Evolutionary conservation across 305 asterid genomes (phyloP).

Genomic region (Fraxinus greggii): DNA sequence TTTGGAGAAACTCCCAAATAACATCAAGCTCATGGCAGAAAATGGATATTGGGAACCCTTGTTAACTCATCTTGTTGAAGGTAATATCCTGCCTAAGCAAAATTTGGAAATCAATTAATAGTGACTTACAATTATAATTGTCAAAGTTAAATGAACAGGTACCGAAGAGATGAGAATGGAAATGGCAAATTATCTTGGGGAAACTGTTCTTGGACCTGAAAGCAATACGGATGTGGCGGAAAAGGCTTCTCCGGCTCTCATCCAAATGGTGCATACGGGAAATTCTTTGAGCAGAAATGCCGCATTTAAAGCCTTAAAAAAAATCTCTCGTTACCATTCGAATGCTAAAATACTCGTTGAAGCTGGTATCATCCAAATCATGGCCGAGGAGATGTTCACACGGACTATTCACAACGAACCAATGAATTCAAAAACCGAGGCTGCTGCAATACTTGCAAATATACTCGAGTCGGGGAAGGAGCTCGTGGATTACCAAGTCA

Average conservation of each 20-base stretch:
- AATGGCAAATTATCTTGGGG: constrained; percentile 70
- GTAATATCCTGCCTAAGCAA: constrained; percentile 28
- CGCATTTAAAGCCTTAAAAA: constrained; percentile 67
- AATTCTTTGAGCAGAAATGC: constrained; percentile 47
- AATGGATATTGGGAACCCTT: constrained; percentile 77
- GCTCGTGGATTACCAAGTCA: constrained; percentile 48
- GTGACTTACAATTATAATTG: not conserved
- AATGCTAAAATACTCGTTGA: constrained; percentile 53
- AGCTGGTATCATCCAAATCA: constrained; percentile 52
- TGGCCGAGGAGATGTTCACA: constrained; percentile 71
- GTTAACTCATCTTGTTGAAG: constrained; percentile 57
- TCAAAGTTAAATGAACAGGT: constrained; percentile 40
- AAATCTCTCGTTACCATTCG: constrained; percentile 53
- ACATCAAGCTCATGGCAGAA: constrained; percentile 85
- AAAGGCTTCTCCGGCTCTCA: constrained; percentile 62
- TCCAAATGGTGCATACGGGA: constrained; percentile 60
- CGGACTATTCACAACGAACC: constrained; percentile 44
- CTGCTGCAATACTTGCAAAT: constrained; percentile 70
- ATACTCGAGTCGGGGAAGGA: constrained; percentile 65
- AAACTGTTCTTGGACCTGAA: constrained; percentile 52
- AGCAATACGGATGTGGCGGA: constrained; percentile 54
- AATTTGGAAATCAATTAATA: not conserved
- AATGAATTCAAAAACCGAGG: constrained; percentile 52
- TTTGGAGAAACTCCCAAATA: constrained; percentile 53
- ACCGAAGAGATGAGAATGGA: constrained; percentile 56